Evolutionary conservation across 2,329 filamentous ascomycete genomes (phyloP).

Genomic region (Dactylella cylindrospora): DNA sequence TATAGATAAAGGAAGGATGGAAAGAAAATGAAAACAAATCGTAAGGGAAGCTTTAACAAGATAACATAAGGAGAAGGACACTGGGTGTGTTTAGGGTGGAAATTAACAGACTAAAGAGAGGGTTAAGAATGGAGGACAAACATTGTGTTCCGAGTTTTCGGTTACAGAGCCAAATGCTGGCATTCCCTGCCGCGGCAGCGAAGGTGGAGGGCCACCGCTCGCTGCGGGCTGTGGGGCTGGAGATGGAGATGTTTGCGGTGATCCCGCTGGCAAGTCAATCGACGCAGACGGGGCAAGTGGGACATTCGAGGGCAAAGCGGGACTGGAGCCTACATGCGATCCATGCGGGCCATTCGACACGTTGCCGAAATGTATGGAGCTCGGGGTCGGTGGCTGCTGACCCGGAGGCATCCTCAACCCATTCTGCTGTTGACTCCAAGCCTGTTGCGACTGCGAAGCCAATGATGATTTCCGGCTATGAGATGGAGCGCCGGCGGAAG

Average conservation of each 20-base stretch:
- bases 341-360: constrained; percentile 60
- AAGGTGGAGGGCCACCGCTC: constrained; percentile 79
- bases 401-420: constrained; percentile 59
- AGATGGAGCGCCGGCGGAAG: constrained; percentile 59
- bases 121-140: constrained; percentile 60
- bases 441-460: constrained; percentile 28
- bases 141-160: constrained; percentile 21
- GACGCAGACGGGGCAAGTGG: constrained; percentile 54
- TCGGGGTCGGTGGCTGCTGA: constrained; percentile 71
- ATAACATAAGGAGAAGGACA: constrained; percentile 78
- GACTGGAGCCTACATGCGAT: constrained; percentile 59
- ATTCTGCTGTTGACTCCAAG: constrained; percentile 56
- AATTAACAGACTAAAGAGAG: constrained; percentile 66
- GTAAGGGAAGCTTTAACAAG: constrained; percentile 47
- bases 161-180: constrained; percentile 47
- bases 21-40: constrained; percentile 25
- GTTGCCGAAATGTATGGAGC: constrained; percentile 75
- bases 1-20: constrained; percentile 48
- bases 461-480: constrained; percentile 73
- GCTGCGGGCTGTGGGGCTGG: constrained; percentile 87
- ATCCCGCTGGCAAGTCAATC: constrained; percentile 71
- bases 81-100: constrained; percentile 79
- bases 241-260: constrained; percentile 83
- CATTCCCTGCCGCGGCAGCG: constrained; percentile 51
- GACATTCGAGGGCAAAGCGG: constrained; percentile 59